Evolutionary conservation across 192 early-diverging fungal species (phyloP), one percentile per base, ranked within the genome.

Genomic region (Lunasporangiospora selenospora): DNA sequence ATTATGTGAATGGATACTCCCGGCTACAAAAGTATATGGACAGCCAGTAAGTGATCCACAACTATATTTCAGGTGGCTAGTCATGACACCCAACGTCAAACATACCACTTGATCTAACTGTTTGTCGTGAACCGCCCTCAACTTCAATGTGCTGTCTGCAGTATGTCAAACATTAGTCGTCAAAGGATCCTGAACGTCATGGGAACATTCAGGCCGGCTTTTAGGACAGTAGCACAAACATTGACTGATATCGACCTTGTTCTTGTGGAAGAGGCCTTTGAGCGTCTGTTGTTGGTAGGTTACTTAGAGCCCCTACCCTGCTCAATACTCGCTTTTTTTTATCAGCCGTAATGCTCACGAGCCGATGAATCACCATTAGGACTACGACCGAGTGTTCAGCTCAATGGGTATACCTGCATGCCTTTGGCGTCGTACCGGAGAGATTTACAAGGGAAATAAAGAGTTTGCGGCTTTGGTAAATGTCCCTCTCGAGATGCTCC

Each of bases 361-460:
- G n/a, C n/a, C n/a, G n/a, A n/a, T n/a, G n/a, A n/a, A n/a, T n/a
- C n/a, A n/a, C n/a, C n/a, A n/a, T n/a, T 47, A 86, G 84, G 96
- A 97, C 62, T 98, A 98, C 59, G 96, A 98, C 82, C 87, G 92
- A 42, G 91, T 96, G 39, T 98, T 98, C 66, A 92, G 90, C 46
- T 83, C 91, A 18, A 95, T 97, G 91, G 96, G 95, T 21, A 90
- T 98, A 47, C 95, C 96, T 0, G 89, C 92, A 23, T 94, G 92
- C 63, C 76, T 98, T 31, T 98, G 96, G 96, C 88, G 96, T n/a
- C 84, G 96, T 29, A 96, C 95, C 1, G 96, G 96, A 19, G 95
- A 98, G 62, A 98, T 98, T 37, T 96, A 93, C 81, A 96, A 95
- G 64, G 90, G 92, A 21, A 98, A 97, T 80, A 88, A 94, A 52